Percentiles rank a stretch among this genome's conserved stretches.
Conservation (phyloP, 108 stramenopile species). For the Nitzschia putrida region DNA sequence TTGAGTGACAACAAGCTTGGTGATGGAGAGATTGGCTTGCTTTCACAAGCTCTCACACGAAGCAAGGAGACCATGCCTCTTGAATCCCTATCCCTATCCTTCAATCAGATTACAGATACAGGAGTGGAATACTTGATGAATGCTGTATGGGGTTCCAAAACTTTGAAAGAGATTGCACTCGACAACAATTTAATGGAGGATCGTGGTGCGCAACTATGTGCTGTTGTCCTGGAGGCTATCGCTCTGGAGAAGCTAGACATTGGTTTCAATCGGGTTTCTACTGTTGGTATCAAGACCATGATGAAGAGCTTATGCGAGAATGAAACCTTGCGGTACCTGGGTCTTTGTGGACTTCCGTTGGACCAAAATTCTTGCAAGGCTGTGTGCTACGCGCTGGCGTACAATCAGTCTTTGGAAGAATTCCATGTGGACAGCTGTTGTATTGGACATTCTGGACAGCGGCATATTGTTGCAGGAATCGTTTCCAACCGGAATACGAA, state of each 20-base stretch:
- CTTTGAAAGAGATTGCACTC: conserved; percentile 65
- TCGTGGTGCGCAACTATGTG: conserved; percentile 81
- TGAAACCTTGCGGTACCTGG: conserved; percentile 46
- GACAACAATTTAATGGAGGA: conserved; percentile 83
- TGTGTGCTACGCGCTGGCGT: conserved; percentile 78
- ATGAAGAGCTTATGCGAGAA: conserved; percentile 85
- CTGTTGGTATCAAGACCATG: conserved; percentile 76
- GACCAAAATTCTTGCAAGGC: conserved; percentile 85
- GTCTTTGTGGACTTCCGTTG: conserved; percentile 69
- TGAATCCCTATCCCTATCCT: conserved; percentile 58
- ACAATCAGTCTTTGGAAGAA: conserved; percentile 65
- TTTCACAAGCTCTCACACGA: conserved; percentile 72
- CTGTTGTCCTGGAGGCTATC: conserved; percentile 76
- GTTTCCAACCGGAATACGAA: conserved; percentile 70
- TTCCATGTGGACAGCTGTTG: conserved; percentile 74
- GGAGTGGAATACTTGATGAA: conserved; percentile 88
- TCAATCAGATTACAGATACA: conserved; percentile 71
- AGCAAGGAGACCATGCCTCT: conserved; percentile 68
- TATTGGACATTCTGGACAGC: conserved; percentile 77
- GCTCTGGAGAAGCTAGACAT: conserved; percentile 69
- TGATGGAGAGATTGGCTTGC: conserved; percentile 64
- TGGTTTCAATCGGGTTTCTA: conserved; percentile 77
- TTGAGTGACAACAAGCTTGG: conserved; percentile 64
- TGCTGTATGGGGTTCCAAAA: conserved; percentile 80
- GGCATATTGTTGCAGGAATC: conserved; percentile 84